phyloP scores from a whole-genome alignment of 495 filamentous ascomycete species.

The Apodospora peruviana region DNA sequence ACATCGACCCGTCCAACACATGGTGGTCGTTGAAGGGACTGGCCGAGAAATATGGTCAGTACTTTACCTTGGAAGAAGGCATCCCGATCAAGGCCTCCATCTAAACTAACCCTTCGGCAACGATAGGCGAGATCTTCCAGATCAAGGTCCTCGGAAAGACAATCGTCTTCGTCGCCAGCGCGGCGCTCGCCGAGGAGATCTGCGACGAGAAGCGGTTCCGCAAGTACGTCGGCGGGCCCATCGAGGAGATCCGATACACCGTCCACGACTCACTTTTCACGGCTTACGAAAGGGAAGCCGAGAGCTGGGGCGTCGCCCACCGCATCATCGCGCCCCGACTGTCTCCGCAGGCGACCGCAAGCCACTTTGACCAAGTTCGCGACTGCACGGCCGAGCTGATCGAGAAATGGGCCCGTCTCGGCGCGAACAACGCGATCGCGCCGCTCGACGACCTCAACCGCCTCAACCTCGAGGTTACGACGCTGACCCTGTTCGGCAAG shows the following conservation, averaged over 20 bases:
- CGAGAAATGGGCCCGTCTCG: conserved; percentile 61
- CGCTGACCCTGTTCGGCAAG: conserved; percentile 56
- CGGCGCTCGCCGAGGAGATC: conserved; percentile 57
- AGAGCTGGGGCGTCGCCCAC: conserved; percentile 66
- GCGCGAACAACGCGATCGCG: conserved; percentile 42
- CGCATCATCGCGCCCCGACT: conserved; percentile 66
- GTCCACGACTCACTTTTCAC: conserved; percentile 65
- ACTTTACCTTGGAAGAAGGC: not conserved
- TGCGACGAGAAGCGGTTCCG: conserved; percentile 65
- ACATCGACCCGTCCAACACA: conserved; percentile 56
- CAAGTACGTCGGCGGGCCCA: conserved; percentile 51
- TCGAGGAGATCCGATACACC: conserved; percentile 54
- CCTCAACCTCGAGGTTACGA: conserved; percentile 63
- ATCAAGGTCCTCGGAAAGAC: conserved; percentile 46
- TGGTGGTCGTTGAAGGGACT: conserved; percentile 58
- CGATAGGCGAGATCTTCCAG: conserved; percentile 60
- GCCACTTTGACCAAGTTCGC: conserved; percentile 61
- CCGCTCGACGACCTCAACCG: conserved; percentile 64
- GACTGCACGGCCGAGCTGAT: conserved; percentile 61
- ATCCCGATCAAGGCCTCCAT: not conserved
- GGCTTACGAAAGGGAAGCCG: conserved; percentile 55
- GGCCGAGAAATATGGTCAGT: conserved; percentile 57
- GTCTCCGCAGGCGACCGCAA: conserved; percentile 52
- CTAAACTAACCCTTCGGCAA: not conserved
- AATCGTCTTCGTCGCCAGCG: conserved; percentile 41